phyloP scores from a whole-genome alignment of 176 grass and related monocot species.

The Lolium perenne region DNA sequence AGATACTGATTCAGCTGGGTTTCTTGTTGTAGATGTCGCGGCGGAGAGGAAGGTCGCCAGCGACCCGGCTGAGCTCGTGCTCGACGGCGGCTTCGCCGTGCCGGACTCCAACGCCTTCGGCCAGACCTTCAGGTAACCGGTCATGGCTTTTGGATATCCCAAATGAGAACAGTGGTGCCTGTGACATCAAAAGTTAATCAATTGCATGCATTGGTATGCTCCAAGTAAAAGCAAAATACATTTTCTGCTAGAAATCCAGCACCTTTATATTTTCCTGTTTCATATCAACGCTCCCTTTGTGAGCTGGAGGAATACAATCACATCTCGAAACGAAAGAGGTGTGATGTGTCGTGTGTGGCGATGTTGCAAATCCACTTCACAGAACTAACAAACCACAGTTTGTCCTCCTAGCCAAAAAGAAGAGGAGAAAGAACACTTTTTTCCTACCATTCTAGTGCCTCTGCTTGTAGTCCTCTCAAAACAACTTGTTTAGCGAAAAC shows the following conservation, averaged over 20 bases:
- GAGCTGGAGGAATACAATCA: not conserved
- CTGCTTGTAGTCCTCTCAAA: not conserved
- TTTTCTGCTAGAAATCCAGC: too few species aligned
- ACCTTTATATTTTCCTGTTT: too few species aligned
- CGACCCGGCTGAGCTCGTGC: constrained; percentile 49
- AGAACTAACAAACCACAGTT: not conserved
- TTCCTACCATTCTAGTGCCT: not conserved
- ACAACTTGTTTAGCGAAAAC: not conserved
- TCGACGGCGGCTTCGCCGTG: constrained; percentile 73
- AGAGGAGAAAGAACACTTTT: not conserved
- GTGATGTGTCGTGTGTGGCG: not conserved
- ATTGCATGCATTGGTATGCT: not conserved
- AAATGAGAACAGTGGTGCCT: not conserved
- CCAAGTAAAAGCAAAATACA: too few species aligned
- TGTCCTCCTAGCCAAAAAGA: not conserved
- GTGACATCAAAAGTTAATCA: not conserved
- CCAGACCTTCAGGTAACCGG: constrained; percentile 66
- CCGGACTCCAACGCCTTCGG: constrained; percentile 87
- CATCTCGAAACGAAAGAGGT: constrained; percentile 19
- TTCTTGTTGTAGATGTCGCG: constrained; percentile 34
- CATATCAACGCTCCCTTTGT: too few species aligned
- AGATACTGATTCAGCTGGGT: not conserved
- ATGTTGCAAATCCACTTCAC: not conserved
- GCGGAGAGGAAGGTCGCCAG: constrained; percentile 46
- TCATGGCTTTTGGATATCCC: not conserved